Evolutionary conservation across 1,284 basidiomycete species (phyloP), one percentile per base, ranked within the genome.

Genomic region (Neonothopanus nambi): DNA sequence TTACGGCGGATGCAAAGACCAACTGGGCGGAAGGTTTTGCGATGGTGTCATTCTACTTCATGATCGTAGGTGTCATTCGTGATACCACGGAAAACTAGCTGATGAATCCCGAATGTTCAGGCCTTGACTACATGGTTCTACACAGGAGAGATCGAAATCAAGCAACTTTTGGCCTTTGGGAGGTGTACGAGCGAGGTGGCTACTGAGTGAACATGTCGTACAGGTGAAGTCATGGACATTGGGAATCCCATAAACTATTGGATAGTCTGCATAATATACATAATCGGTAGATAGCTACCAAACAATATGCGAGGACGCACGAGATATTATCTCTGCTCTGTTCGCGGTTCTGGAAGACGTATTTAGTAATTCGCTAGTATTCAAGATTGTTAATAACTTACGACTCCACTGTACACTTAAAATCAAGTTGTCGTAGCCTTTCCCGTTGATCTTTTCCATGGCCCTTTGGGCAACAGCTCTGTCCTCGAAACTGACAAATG

Each of bases 401-500:
- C 84, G 89, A 67, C 91, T 93, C 91, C 92, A 95, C 65, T 91
- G 87, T 48, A 93, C 87, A 65, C 84, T 92, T 65, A 95, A 69
- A 64, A 95, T 95, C 58, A 95, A 73, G 68, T 91, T 95, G 67
- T 93, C 91, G 65, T 95, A 95, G 35, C 93, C 94, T 66, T 86
- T 82, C 24, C 97, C 97, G 67, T 99, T 84, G 65, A 96, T 86
- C 77, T 95, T 98, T 66, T 92, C 85, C 76, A 98, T 88, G 39
- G 97, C 97, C 63, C 77, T 80, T 73, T 97, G 92, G 23, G 93
- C 97, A 46, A 82, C 77, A 20, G 81, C 77, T 63, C 82, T 79
- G 35, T 88, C 87, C 68, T 98, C 95, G 67, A 98, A 99, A 70
- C 89, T 93, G 63, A 98, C 95, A 61, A 95, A 95, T 15, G 94